These are phyloP conservation scores for Sedum album DNA, from an alignment of 164 flowering plant genomes.

Conservation along the genomic window DNA sequence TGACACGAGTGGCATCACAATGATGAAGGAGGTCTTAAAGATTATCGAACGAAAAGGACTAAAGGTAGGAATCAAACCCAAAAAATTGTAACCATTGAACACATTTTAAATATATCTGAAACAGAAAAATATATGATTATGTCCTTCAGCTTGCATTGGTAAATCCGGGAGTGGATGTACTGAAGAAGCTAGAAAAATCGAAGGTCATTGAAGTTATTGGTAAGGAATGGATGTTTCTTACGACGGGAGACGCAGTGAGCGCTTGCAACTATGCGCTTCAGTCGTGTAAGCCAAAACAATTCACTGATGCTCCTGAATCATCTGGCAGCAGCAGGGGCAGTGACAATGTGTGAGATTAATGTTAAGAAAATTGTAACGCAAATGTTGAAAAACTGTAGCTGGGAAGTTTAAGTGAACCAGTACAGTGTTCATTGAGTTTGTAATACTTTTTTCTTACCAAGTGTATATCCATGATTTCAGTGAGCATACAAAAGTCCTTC, in stretches of 20 bases:
- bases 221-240: constrained; percentile 46
- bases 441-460: too few relatives aligned
- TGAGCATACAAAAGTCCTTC: too few relatives aligned
- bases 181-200: constrained; percentile 56
- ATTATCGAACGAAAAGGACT: constrained; percentile 39
- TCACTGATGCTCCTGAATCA: constrained; percentile 9
- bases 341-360: background rate
- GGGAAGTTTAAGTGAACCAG: too few relatives aligned
- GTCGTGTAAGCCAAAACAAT: constrained; percentile 25
- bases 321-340: background rate
- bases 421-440: too few relatives aligned
- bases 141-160: constrained; percentile 39
- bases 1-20: constrained; percentile 67
- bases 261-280: constrained; percentile 62
- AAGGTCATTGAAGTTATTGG: constrained; percentile 39
- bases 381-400: background rate
- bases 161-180: constrained; percentile 61
- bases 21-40: constrained; percentile 61
- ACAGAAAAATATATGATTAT: too few relatives aligned
- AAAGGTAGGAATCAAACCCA: constrained; percentile 45
- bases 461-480: too few relatives aligned
- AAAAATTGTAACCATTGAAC: too few relatives aligned
- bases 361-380: background rate
- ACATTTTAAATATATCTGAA: too few relatives aligned
- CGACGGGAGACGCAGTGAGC: constrained; percentile 59